phyloP scores from a whole-genome alignment of 2,329 filamentous ascomycete genomes.

The Aureobasidium mangrovei region DNA sequence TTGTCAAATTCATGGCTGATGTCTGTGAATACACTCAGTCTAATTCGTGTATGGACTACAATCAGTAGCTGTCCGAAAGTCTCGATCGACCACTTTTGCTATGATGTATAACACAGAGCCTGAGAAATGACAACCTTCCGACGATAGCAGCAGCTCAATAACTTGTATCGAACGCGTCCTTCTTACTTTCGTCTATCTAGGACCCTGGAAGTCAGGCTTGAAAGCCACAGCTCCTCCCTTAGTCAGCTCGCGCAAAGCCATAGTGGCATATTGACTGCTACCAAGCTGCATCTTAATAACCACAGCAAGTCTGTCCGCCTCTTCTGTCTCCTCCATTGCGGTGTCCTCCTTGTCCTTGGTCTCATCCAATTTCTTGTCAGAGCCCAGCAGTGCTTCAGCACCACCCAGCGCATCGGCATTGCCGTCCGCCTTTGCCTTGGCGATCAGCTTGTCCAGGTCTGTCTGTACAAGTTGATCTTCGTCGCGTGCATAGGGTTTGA shows the following conservation, averaged over 20 bases:
- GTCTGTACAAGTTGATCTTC: conserved; percentile 83
- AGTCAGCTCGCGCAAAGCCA: conserved; percentile 73
- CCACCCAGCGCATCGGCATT: conserved; percentile 15
- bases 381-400: conserved; percentile 19
- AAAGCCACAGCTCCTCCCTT: conserved; percentile 54
- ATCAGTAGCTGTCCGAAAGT: too few relatives aligned
- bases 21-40: too few relatives aligned
- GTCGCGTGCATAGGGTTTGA: conserved; percentile 60
- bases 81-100: too few relatives aligned
- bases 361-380: conserved; percentile 16
- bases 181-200: neutral
- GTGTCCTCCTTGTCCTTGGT: conserved; percentile 14
- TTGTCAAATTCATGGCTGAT: too few relatives aligned
- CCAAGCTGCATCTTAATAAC: conserved; percentile 67
- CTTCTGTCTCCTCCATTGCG: conserved; percentile 21
- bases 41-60: too few relatives aligned
- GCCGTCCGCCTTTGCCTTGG: conserved; percentile 22
- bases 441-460: conserved; percentile 61
- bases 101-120: too few relatives aligned
- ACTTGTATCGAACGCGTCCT: too few relatives aligned
- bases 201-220: conserved; percentile 49
- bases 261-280: conserved; percentile 75
- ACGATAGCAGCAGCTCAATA: too few relatives aligned
- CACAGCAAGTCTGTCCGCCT: conserved; percentile 50
- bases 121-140: too few relatives aligned